phyloP scores from a whole-genome alignment of 768 basidiomycete species.

The Pisolithus tinctorius region DNA sequence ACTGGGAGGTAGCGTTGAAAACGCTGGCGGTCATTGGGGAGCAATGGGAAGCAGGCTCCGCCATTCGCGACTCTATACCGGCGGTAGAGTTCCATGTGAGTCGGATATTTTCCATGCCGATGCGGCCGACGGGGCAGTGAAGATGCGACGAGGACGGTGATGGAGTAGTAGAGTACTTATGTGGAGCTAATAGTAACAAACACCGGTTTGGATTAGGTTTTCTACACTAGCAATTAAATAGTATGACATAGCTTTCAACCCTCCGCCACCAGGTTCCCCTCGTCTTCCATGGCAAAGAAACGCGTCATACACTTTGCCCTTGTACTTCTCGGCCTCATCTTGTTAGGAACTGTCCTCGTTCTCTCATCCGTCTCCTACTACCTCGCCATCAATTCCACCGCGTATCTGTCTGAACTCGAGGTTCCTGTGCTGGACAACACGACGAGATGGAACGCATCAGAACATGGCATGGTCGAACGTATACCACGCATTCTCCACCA shows the following conservation, averaged over 20 bases:
- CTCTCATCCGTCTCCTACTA: constrained; percentile 90
- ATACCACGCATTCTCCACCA: constrained; percentile 94
- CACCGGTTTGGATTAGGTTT: neutral
- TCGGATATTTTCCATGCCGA: constrained; percentile 39
- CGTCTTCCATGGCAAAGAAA: constrained; percentile 34
- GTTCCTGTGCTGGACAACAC: constrained; percentile 51
- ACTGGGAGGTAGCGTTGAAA: constrained; percentile 53
- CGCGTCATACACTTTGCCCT: constrained; percentile 42
- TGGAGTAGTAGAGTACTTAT: neutral
- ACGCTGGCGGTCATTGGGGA: constrained; percentile 43
- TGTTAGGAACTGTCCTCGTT: constrained; percentile 84
- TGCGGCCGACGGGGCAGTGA: constrained; percentile 37
- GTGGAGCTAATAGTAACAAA: no score
- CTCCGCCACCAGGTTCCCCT: neutral
- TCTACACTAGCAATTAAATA: neutral
- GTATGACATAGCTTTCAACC: neutral
- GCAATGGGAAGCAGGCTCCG: constrained; percentile 46
- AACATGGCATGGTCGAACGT: constrained; percentile 58
- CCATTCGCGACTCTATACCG: constrained; percentile 45
- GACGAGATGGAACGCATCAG: constrained; percentile 57
- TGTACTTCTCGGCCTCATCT: constrained; percentile 62
- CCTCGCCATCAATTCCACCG: constrained; percentile 69
- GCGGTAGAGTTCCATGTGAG: constrained; percentile 44
- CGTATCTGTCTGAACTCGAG: constrained; percentile 76
- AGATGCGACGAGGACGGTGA: neutral